Base-by-base conservation (phyloP, 164 flowering plant genomes). In the Stephania cephalantha region DNA sequence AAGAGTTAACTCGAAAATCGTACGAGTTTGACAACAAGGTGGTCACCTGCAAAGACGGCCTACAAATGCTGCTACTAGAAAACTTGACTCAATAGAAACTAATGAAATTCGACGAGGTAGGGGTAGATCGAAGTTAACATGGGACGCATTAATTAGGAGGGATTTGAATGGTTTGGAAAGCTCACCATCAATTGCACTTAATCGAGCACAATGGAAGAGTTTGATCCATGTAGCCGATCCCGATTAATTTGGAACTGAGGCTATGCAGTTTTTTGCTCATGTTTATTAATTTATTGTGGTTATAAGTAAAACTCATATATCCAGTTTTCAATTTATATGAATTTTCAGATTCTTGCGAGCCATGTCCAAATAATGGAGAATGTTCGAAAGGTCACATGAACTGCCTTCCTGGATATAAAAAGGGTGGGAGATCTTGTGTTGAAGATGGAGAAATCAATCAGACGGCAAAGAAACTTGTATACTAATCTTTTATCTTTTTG, bases 381-480 rank as follows among this genome's bases (percentile, higher is more conserved):
- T 95, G 99, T 78, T 65, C 80, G 68, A 72, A 85, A 50, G 94
- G 97, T 52, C 85, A 85, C 79, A 78, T 90, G 86, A 88, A 89
- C 73, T 95, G 99, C 80, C 64, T 55, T 69, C 86, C 45, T 75
- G 99, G 98, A 7, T 95, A 88, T 81, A 83, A 81, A 79, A 86
- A 81, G 82, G 84, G 80, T 67, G 95, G 97, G 72, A 90, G 80
- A 48, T 69, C 76, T 68, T 96, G 99, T 77, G 76, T 92, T 35
- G 97, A 91, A 83, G 99, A 94, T 80, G 89, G 95, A 80, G 90
- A 87, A 77, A 83, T 94, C 50, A 85, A 84, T 85, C 85, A 85
- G 80, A 82, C 86, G 73, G 94, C 97, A 74, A 85, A 83, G 85
- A 87, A 85, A 81, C 84, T 96, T 84, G 99, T 95, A 72, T 63